phyloP scores from a whole-genome alignment of 2,329 filamentous ascomycete species.

The Cryoendolithus antarcticus region DNA sequence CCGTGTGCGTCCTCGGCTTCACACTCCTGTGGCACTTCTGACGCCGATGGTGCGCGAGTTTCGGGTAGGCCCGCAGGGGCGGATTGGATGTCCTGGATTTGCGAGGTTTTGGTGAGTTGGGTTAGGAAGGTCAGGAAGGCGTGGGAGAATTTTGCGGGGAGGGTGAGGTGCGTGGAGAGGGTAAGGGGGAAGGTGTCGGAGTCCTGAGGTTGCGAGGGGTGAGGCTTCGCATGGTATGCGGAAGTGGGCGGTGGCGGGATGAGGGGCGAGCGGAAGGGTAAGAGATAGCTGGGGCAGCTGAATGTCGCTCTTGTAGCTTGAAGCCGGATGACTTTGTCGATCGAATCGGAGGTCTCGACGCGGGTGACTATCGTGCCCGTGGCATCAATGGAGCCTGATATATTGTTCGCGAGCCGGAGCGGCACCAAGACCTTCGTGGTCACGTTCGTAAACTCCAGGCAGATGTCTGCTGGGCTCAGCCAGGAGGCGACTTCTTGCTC shows the following conservation, averaged over 20 bases:
- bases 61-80: no score
- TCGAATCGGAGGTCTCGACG: not conserved
- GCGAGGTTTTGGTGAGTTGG: slow-evolving; percentile 44
- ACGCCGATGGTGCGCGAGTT: no score
- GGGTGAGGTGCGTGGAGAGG: slow-evolving; percentile 35
- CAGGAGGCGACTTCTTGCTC: slow-evolving; percentile 36
- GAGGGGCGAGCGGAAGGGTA: slow-evolving; percentile 44
- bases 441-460: slow-evolving; percentile 35
- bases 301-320: slow-evolving; percentile 32
- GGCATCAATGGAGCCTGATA: slow-evolving; percentile 11
- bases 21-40: no score
- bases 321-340: not conserved
- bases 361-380: no score
- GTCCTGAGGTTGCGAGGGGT: slow-evolving; percentile 28
- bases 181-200: slow-evolving; percentile 33
- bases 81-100: slow-evolving; percentile 23
- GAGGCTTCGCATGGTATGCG: slow-evolving; percentile 11
- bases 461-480: slow-evolving; percentile 42
- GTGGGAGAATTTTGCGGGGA: slow-evolving; percentile 40
- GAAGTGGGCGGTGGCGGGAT: slow-evolving; percentile 31
- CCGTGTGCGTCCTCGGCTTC: no score
- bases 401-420: slow-evolving; percentile 36
- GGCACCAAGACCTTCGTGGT: slow-evolving; percentile 36
- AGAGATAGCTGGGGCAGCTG: slow-evolving; percentile 36
- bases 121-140: slow-evolving; percentile 42